A percentile compares a stretch with the other conserved stretches of the same genome.
These are phyloP conservation scores for Eustoma russellianum DNA, from an alignment of 257 asterid species.

Conservation along the genomic window DNA sequence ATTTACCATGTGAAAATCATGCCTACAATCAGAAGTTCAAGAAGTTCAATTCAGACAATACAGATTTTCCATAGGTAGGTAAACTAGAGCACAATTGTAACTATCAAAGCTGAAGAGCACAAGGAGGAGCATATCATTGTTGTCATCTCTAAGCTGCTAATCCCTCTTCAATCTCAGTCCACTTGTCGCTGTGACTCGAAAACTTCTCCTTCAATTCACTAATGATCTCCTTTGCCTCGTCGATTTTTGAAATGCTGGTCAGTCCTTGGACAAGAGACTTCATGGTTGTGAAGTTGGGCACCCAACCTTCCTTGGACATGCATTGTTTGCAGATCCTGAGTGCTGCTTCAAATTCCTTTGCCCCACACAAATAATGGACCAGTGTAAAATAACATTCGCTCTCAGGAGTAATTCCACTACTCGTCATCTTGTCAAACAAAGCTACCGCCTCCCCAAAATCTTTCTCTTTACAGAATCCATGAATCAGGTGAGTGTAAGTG, in stretches of 20 bases:
- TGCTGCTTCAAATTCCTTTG: conserved; percentile 55
- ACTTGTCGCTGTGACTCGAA: conserved; percentile 33
- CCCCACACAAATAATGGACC: conserved; percentile 48
- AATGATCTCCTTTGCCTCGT: conserved; percentile 54
- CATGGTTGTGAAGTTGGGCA: conserved; percentile 61
- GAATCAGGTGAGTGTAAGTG: conserved; percentile 53
- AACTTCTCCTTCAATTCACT: conserved; percentile 50
- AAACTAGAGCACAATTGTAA: background rate
- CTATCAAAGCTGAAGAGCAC: background rate
- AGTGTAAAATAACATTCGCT: conserved; percentile 53
- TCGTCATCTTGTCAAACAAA: conserved; percentile 45
- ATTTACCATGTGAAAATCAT: no score
- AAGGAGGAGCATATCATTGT: conserved; percentile 15
- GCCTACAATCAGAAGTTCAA: background rate
- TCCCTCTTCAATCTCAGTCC: conserved; percentile 65
- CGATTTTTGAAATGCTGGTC: conserved; percentile 41
- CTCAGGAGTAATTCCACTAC: conserved; percentile 32
- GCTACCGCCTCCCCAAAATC: conserved; percentile 47
- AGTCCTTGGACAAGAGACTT: conserved; percentile 68
- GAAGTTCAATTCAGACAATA: background rate
- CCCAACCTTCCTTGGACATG: conserved; percentile 48
- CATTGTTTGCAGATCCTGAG: conserved; percentile 33
- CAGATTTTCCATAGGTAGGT: background rate
- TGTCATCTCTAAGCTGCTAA: conserved; percentile 35
- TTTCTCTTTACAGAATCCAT: conserved; percentile 61